A percentile compares a stretch with the other conserved stretches of the same genome.
Evolutionary conservation across 768 basidiomycete genomes (phyloP).

Genomic region (Calocybe indica): DNA sequence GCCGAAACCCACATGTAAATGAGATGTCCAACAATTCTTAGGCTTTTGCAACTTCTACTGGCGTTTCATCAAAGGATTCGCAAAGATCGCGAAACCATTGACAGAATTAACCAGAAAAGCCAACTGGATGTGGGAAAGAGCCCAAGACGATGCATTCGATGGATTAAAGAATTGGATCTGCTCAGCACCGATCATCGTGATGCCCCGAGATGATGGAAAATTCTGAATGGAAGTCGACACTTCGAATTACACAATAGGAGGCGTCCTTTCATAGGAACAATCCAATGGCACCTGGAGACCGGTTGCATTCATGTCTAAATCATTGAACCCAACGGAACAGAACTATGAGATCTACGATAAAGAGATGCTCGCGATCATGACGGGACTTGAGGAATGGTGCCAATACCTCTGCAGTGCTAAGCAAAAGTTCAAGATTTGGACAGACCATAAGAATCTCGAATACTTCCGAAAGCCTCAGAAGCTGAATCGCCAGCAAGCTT

Average conservation of each 20-base stretch:
- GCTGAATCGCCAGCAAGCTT: constrained; percentile 18
- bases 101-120: constrained; percentile 13
- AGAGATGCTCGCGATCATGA: constrained; percentile 44
- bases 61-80: constrained; percentile 24
- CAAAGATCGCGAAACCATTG: constrained; percentile 18
- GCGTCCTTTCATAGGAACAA: constrained; percentile 16
- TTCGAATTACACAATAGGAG: constrained; percentile 17
- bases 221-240: constrained; percentile 17
- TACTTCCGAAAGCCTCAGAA: constrained; percentile 11
- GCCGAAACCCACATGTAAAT: constrained; percentile 11
- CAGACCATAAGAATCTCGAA: constrained; percentile 16
- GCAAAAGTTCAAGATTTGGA: constrained; percentile 1
- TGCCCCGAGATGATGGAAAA: constrained; percentile 9
- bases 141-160: constrained; percentile 17
- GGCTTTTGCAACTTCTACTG: constrained; percentile 35
- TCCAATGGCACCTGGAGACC: constrained; percentile 24
- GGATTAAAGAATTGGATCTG: constrained; percentile 17
- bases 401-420: constrained; percentile 5
- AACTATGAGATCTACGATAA: constrained; percentile 43
- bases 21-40: constrained; percentile 32
- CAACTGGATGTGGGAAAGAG: constrained; percentile 14
- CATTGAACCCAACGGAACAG: constrained; percentile 23
- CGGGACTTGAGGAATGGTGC: constrained; percentile 20
- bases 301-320: constrained; percentile 30
- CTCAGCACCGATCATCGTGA: constrained; percentile 17